Evolutionary conservation across 805 yeast genomes (phyloP).

Genomic region (Candida parachauliodes): DNA sequence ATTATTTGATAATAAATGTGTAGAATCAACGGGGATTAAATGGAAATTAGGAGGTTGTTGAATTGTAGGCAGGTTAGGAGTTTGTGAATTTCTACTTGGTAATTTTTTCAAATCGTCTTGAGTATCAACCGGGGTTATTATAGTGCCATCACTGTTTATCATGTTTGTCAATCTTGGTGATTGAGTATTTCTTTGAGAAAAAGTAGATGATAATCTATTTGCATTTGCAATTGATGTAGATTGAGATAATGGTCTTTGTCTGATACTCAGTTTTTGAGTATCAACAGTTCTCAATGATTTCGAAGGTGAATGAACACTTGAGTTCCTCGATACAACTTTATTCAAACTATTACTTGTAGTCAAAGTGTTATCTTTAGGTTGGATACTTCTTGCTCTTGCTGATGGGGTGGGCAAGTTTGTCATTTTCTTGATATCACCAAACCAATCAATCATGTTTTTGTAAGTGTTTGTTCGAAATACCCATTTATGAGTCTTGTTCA

Average conservation of each 20-base stretch:
- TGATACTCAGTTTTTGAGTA: constrained; percentile 11
- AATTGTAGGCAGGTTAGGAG: constrained; percentile 7
- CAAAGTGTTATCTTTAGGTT: constrained; percentile 2
- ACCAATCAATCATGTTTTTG: constrained; percentile 81
- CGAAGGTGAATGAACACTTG: constrained; percentile 5
- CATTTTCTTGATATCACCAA: constrained; percentile 65
- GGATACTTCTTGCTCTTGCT: constrained; percentile 46
- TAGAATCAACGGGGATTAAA: constrained; percentile 7
- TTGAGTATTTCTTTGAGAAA: constrained; percentile 29
- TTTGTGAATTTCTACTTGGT: constrained; percentile 7
- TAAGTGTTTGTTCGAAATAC: constrained; percentile 90
- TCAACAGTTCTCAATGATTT: constrained; percentile 3
- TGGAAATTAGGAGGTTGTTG: constrained; percentile 3
- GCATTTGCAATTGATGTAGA: constrained; percentile 19
- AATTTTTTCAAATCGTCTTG: constrained; percentile 7
- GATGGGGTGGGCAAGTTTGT: constrained; percentile 61
- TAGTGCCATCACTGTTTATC: constrained; percentile 45
- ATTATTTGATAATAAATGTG: constrained; percentile 2
- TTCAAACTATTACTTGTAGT: constrained; percentile 5
- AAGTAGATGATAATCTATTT: constrained; percentile 35
- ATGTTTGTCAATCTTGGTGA: constrained; percentile 38
- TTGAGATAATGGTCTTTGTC: constrained; percentile 20
- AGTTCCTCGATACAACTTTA: constrained; percentile 5
- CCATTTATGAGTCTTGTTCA: constrained; percentile 85
- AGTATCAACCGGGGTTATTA: constrained; percentile 38